Evolutionary conservation across 306 rosid species (phyloP), one percentile per base, ranked within the genome.

Genomic region (Carpinus viminea): DNA sequence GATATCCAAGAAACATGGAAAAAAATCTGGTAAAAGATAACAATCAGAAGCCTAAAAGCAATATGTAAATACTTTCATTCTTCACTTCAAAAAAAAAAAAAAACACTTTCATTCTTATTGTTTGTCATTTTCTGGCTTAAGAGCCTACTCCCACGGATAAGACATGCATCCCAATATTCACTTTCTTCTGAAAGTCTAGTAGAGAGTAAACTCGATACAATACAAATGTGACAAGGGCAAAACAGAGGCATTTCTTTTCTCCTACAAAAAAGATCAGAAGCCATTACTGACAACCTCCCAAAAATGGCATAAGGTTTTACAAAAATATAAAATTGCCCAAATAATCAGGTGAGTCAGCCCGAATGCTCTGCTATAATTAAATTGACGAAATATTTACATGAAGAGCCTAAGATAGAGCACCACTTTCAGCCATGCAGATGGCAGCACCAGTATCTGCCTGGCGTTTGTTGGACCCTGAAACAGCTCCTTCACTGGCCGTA

Each of bases 401-500:
- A 57, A 57, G 16, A 20, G 16, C 5, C 31, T 57, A 26, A 64
- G 45, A 64, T 36, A 10, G 70, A 17, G 72, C 72, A 66, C 13
- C 72, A 36, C 5, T 34, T 66, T 61, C 68, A 66, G 48, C 50
- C 21, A 38, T 41, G 36, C 50, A 8, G 38, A 38, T 43, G 0
- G 16, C 48, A 38, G n/a, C 50, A 66, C 21, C 28, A 66, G 51
- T 21, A 3, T 66, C 72, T 41, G 41, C 13, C 12, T 17, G 12
- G 50, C 16, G 12, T 66, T 66, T 38, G 46, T 15, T 66, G 72
- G 43, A 12, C 64, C 53, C 74, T 68, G 17, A 41, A 45, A 16
- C 24, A 53, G 54, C 17, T 73, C 55, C 68, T 74, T 52, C 17
- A 13, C 18, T 77, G 51, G 70, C 62, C 24, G 26, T 36, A 59